Percentiles rank a stretch among this genome's conserved stretches.
phyloP scores from a whole-genome alignment of 805 yeast genomes.

The Starmerella bombi region DNA sequence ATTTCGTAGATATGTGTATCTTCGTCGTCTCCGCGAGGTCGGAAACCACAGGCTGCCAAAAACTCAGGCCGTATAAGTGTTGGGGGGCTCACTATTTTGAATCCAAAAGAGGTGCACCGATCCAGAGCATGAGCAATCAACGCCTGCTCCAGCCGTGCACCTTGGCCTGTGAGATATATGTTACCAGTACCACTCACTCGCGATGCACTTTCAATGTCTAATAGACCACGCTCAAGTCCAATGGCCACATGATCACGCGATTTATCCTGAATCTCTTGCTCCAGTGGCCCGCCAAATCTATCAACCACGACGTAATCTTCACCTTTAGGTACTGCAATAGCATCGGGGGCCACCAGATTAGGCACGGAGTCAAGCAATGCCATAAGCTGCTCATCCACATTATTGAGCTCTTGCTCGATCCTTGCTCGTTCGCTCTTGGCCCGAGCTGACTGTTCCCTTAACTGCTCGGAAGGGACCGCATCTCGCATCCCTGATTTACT shows the following conservation, averaged over 20 bases:
- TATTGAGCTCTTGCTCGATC: slow-evolving; percentile 18
- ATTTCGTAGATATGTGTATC: slow-evolving; percentile 71
- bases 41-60: slow-evolving; percentile 83
- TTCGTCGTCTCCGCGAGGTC: slow-evolving; percentile 82
- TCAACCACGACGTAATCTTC: slow-evolving; percentile 19
- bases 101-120: slow-evolving; percentile 54
- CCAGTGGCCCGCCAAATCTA: background rate
- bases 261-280: background rate
- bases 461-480: slow-evolving; percentile 10
- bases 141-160: slow-evolving; percentile 83
- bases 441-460: slow-evolving; percentile 6
- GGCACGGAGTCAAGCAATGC: slow-evolving; percentile 25
- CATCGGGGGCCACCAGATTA: slow-evolving; percentile 22
- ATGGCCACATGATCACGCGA: slow-evolving; percentile 51
- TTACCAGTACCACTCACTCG: slow-evolving; percentile 54
- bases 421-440: slow-evolving; percentile 3
- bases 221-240: slow-evolving; percentile 50
- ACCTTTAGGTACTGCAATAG: slow-evolving; percentile 3
- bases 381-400: slow-evolving; percentile 12
- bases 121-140: slow-evolving; percentile 64
- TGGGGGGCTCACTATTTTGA: slow-evolving; percentile 66
- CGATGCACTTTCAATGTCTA: slow-evolving; percentile 63
- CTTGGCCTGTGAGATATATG: slow-evolving; percentile 69
- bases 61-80: slow-evolving; percentile 67
- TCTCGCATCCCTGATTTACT: slow-evolving; percentile 16